phyloP scores from a whole-genome alignment of 208 protist genomes.

The Angomonas ambiguus region DNA sequence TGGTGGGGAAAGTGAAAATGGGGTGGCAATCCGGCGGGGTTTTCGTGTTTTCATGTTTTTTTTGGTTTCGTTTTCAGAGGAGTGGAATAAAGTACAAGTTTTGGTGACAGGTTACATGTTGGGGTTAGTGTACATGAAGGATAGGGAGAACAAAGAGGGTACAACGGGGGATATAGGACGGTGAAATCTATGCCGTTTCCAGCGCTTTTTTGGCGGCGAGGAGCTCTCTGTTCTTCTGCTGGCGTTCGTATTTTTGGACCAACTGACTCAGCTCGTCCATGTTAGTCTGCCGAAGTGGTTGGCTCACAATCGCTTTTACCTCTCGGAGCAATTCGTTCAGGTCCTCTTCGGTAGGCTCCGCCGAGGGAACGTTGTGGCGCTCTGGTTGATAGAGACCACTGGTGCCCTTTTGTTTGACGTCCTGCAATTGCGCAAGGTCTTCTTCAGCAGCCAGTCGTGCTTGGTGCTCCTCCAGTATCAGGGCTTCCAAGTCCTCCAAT shows the following conservation, averaged over 20 bases:
- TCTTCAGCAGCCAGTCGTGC: slow-evolving; percentile 49
- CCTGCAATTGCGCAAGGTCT: slow-evolving; percentile 52
- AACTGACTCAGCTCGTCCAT: slow-evolving; percentile 62
- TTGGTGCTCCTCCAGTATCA: slow-evolving; percentile 69
- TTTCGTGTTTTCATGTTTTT: no score
- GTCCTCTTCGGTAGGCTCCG: slow-evolving; percentile 37
- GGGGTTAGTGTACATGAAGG: no score
- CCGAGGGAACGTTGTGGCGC: slow-evolving; percentile 21
- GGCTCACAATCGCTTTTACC: slow-evolving; percentile 46
- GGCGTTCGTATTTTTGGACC: slow-evolving; percentile 44
- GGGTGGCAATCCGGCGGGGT: no score
- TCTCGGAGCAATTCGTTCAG: slow-evolving; percentile 61
- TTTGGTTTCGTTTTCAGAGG: no score
- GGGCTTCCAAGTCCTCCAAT: slow-evolving; percentile 62
- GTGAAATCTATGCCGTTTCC: no score
- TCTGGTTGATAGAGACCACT: slow-evolving; percentile 44
- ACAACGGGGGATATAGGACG: no score
- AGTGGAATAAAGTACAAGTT: no score
- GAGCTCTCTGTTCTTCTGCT: slow-evolving; percentile 42
- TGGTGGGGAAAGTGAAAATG: no score
- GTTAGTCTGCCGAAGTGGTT: slow-evolving; percentile 72
- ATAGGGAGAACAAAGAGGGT: no score
- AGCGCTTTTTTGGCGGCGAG: slow-evolving; percentile 14
- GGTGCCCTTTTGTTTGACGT: slow-evolving; percentile 42
- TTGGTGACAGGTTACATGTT: no score